A percentile compares a stretch with the other conserved stretches of the same genome.
Evolutionary conservation across 2,329 filamentous ascomycete genomes (phyloP).

Genomic region (Phyllosticta paracitricarpa): DNA sequence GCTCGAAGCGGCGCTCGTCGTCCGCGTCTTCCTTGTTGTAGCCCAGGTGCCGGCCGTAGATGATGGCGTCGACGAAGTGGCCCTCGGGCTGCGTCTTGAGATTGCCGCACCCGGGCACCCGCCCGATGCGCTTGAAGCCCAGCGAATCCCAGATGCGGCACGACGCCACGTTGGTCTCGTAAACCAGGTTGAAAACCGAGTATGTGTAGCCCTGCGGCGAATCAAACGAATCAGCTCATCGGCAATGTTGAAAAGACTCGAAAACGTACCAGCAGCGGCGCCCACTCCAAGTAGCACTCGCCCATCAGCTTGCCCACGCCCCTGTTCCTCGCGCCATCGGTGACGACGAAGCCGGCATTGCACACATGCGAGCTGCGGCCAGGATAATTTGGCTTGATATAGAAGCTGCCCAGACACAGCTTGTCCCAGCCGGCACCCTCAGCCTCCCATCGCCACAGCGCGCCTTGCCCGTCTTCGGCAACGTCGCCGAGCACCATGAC

Average conservation of each 20-base stretch:
- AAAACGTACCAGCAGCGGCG: conserved; percentile 35
- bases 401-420: conserved; percentile 80
- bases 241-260: background rate
- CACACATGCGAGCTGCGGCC: conserved; percentile 84
- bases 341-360: conserved; percentile 48
- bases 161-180: conserved; percentile 85
- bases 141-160: conserved; percentile 87
- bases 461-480: conserved; percentile 43
- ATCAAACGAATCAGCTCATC: background rate
- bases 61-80: conserved; percentile 41
- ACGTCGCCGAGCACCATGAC: conserved; percentile 79
- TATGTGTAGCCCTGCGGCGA: conserved; percentile 64
- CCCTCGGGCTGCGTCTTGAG: conserved; percentile 36
- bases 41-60: conserved; percentile 51
- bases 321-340: conserved; percentile 36
- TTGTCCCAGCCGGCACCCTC: conserved; percentile 59
- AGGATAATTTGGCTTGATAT: conserved; percentile 89
- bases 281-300: conserved; percentile 43
- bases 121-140: conserved; percentile 84
- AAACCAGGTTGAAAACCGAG: conserved; percentile 88
- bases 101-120: conserved; percentile 50
- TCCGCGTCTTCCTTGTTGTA: conserved; percentile 69
- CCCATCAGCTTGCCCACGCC: conserved; percentile 44
- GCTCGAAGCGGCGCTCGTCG: conserved; percentile 94
- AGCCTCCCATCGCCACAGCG: conserved; percentile 35